These are phyloP conservation scores for Psidium friedrichsthalianum DNA, from an alignment of 345 rosid species.

Conservation along the genomic window DNA sequence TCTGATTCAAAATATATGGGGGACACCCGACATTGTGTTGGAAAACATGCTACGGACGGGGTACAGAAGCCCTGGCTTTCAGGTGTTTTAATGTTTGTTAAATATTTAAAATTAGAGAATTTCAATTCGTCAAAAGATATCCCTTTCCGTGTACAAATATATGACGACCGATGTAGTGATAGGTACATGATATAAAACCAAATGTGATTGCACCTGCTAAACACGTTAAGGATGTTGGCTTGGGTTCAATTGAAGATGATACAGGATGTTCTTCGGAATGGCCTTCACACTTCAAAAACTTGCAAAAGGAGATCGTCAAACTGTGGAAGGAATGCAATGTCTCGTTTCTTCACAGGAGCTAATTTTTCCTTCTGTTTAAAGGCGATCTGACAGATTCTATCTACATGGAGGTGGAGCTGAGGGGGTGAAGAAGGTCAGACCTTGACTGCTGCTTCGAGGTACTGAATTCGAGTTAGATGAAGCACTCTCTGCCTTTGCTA, in stretches of 20 bases:
- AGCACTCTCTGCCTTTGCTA: background rate
- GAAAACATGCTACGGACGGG: background rate
- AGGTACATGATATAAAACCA: too few relatives aligned
- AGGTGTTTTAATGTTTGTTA: background rate
- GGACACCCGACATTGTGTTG: background rate
- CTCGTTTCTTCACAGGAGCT: background rate
- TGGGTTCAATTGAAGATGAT: too few relatives aligned
- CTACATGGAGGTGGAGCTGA: constrained; percentile 8
- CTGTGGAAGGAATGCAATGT: background rate
- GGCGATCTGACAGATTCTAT: constrained; percentile 4
- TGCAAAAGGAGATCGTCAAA: background rate
- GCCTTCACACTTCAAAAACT: too few relatives aligned
- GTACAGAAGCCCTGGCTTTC: background rate
- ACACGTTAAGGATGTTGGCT: too few relatives aligned
- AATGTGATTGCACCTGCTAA: too few relatives aligned
- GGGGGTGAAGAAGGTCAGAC: background rate
- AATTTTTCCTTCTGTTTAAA: constrained; percentile 3
- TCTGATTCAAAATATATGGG: background rate
- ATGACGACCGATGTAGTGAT: background rate
- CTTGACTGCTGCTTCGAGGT: background rate
- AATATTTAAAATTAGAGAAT: background rate
- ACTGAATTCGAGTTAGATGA: background rate
- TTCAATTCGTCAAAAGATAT: background rate
- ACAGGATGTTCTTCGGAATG: too few relatives aligned
- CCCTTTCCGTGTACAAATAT: background rate